These are phyloP conservation scores for Acaromyces ingoldii DNA, from an alignment of 1,284 basidiomycete genomes.

Conservation along the genomic window DNA sequence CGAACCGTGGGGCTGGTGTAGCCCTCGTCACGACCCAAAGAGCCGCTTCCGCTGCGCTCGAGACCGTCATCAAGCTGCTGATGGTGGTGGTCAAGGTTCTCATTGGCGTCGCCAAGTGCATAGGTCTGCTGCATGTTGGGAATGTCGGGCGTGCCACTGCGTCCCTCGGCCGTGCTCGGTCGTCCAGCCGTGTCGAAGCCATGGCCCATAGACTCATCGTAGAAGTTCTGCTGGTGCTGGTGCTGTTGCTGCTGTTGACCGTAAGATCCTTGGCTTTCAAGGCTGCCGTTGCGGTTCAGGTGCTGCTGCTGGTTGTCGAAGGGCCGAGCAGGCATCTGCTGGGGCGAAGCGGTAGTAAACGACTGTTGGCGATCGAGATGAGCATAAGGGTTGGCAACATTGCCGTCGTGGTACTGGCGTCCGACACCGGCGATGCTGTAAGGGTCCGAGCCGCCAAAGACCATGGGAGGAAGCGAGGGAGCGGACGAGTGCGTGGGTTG, in stretches of 20 bases:
- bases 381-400: conserved; percentile 42
- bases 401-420: conserved; percentile 19
- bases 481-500: conserved; percentile 15
- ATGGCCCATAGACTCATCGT: neutral
- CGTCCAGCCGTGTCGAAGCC: conserved; percentile 22
- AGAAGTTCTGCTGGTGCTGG: neutral
- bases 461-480: conserved; percentile 35
- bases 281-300: conserved; percentile 5
- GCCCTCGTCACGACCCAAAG: too few relatives aligned
- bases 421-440: conserved; percentile 37
- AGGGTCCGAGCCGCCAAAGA: conserved; percentile 35
- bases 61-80: neutral
- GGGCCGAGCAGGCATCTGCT: neutral
- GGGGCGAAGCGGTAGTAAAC: neutral
- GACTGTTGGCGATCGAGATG: conserved; percentile 34
- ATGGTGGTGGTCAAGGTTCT: neutral
- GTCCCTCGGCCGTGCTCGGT: conserved; percentile 23
- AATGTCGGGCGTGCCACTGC: conserved; percentile 36
- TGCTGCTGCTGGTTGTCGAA: neutral
- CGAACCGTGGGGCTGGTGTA: too few relatives aligned
- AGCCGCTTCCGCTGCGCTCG: too few relatives aligned
- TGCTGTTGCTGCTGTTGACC: neutral
- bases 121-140: conserved; percentile 42
- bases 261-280: neutral
- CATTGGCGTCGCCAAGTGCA: conserved; percentile 11